A percentile compares a stretch with the other conserved stretches of the same genome.
Conservation (phyloP, 1,284 basidiomycete species). For the Cryptococcus sp. region DNA sequence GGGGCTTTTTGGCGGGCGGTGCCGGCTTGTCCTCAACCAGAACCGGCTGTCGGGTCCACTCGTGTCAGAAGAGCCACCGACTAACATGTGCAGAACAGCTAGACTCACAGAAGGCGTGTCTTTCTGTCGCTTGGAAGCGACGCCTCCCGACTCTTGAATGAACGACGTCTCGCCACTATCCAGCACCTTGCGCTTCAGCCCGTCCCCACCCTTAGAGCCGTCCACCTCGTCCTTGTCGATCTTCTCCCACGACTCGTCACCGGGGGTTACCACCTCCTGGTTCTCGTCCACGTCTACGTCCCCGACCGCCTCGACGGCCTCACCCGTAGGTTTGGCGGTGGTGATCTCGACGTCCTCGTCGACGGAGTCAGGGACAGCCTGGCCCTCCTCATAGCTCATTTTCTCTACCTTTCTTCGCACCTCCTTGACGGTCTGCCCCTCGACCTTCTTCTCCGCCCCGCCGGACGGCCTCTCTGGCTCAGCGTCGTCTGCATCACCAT, state of each 20-base stretch:
- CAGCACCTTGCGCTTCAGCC: constrained; percentile 41
- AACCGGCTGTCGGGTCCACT: background rate
- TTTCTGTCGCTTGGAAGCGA: constrained; percentile 22
- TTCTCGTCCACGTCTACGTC: constrained; percentile 5
- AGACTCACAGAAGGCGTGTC: constrained; percentile 22
- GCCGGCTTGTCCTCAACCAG: background rate
- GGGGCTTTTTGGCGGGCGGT: constrained; percentile 29
- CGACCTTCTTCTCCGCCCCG: constrained; percentile 11
- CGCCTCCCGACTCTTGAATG: constrained; percentile 13
- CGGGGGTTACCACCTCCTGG: background rate
- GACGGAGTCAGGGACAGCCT: background rate
- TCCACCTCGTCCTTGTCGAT: constrained; percentile 19
- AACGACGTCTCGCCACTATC: constrained; percentile 29
- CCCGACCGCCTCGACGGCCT: constrained; percentile 4
- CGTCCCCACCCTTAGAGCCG: constrained; percentile 12
- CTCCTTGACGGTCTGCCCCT: constrained; percentile 36
- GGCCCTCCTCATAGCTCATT: constrained; percentile 39
- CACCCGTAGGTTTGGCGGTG: background rate
- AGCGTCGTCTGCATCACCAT: background rate
- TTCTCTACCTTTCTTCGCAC: constrained; percentile 45
- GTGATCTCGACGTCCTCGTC: background rate
- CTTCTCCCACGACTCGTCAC: constrained; percentile 15
- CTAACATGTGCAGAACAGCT: background rate
- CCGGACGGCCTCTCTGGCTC: constrained; percentile 5
- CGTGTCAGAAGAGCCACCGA: background rate